Conservation (phyloP, 2,329 filamentous ascomycete species). For the Tolypocladium ovalisporum region DNA sequence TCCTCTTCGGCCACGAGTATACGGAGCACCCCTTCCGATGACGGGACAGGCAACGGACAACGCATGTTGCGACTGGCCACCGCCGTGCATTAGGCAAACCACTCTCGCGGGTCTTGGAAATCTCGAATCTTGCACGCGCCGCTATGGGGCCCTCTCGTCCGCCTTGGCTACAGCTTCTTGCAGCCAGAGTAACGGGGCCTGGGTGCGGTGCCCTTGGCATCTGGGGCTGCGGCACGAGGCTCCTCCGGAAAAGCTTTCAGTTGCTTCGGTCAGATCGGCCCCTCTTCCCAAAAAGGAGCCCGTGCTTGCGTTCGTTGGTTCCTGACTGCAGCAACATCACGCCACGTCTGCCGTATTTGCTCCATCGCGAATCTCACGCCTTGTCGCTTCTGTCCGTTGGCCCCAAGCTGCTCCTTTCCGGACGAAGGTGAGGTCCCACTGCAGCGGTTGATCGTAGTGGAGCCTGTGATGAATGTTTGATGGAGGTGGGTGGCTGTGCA, state of each 20-base stretch:
- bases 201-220: neutral
- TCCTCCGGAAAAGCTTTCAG: neutral
- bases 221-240: neutral
- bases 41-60: neutral
- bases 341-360: neutral
- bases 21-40: neutral
- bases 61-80: neutral
- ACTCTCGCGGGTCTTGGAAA: neutral
- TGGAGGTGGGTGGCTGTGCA: neutral
- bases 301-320: neutral
- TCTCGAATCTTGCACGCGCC: neutral
- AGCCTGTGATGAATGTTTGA: neutral
- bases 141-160: neutral
- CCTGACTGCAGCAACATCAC: neutral
- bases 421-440: neutral
- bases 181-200: neutral
- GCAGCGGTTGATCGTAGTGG: neutral
- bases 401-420: neutral
- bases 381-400: neutral
- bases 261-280: neutral
- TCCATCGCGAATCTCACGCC: neutral
- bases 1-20: neutral
- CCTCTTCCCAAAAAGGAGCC: neutral
- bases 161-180: neutral
- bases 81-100: slow-evolving; percentile 1